phyloP scores from a whole-genome alignment of 805 yeast genomes.

The Candida ulmi region DNA sequence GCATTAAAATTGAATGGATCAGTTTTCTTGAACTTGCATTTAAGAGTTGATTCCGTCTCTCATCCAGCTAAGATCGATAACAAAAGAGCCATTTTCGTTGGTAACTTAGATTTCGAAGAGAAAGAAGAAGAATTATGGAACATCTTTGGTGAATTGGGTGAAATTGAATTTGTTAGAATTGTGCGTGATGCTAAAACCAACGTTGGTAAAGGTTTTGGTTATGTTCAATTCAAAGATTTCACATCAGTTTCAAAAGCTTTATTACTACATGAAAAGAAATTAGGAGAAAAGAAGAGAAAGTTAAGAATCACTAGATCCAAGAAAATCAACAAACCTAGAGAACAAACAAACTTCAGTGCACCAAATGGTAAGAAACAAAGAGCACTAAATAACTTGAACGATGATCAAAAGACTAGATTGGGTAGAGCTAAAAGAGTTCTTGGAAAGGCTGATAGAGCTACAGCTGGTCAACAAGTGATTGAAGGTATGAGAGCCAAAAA shows the following conservation, averaged over 20 bases:
- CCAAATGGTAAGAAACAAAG: conserved; percentile 22
- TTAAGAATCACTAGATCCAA: conserved; percentile 76
- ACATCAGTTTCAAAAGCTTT: conserved; percentile 77
- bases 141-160: conserved; percentile 63
- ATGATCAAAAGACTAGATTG: conserved; percentile 65
- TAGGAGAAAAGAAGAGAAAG: conserved; percentile 45
- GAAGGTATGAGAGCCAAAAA: conserved; percentile 80
- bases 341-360: conserved; percentile 2
- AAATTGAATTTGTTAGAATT: conserved; percentile 83
- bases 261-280: conserved; percentile 64
- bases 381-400: conserved; percentile 38
- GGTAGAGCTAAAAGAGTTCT: conserved; percentile 76
- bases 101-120: conserved; percentile 90
- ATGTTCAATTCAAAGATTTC: conserved; percentile 79
- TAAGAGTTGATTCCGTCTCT: conserved; percentile 89
- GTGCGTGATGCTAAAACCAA: conserved; percentile 91
- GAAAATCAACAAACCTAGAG: conserved; percentile 17
- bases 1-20: conserved; percentile 55
- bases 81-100: conserved; percentile 82
- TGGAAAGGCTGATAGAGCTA: conserved; percentile 74
- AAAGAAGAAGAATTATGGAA: conserved; percentile 85
- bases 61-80: conserved; percentile 86
- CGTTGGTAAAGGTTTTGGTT: conserved; percentile 95
- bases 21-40: conserved; percentile 64
- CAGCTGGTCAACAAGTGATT: conserved; percentile 49